Conservation (phyloP, 1,284 basidiomycete species). For the Porogramme epimiltina region DNA sequence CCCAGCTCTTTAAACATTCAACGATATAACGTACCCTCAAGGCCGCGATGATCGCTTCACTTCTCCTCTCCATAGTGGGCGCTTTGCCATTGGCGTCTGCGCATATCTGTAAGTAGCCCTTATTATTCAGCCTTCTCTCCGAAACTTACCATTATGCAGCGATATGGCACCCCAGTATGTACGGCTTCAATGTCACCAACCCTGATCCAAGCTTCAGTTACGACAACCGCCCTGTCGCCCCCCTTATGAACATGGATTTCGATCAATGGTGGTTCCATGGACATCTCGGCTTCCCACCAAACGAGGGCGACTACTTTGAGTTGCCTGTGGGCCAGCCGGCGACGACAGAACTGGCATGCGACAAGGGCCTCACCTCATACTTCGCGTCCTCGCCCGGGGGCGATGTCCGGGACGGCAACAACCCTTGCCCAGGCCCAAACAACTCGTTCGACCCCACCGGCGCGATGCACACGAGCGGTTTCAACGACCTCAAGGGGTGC, state of each 20-base stretch:
- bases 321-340: conserved; percentile 55
- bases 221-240: conserved; percentile 56
- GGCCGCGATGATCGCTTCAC: conserved; percentile 9
- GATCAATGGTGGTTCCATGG: conserved; percentile 73
- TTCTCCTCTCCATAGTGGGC: conserved; percentile 9
- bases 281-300: conserved; percentile 57
- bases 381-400: conserved; percentile 47
- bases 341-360: conserved; percentile 56
- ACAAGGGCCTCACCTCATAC: conserved; percentile 56
- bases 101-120: conserved; percentile 16
- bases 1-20: background rate
- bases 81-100: conserved; percentile 15
- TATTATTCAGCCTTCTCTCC: background rate
- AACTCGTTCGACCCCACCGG: conserved; percentile 26
- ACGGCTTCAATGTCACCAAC: conserved; percentile 58
- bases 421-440: conserved; percentile 44
- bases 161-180: conserved; percentile 37
- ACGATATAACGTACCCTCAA: background rate
- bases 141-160: conserved; percentile 16
- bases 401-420: conserved; percentile 46
- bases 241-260: conserved; percentile 54
- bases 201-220: conserved; percentile 42
- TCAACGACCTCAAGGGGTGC: conserved; percentile 62
- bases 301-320: conserved; percentile 53
- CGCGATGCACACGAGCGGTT: conserved; percentile 55